phyloP scores from a whole-genome alignment of 805 yeast genomes.

The Grigorovia yakushimaensis region DNA sequence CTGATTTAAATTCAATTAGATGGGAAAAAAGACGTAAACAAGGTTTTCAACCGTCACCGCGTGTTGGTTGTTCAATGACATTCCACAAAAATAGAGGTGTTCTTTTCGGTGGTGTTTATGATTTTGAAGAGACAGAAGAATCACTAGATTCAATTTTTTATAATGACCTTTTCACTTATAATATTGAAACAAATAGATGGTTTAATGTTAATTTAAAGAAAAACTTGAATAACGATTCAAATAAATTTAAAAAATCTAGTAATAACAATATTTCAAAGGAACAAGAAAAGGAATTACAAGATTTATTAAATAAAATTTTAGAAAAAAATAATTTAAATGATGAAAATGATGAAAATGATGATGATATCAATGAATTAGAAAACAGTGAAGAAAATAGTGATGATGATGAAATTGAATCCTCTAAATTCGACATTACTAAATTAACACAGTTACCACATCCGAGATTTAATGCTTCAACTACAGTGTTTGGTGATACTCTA shows the following conservation, averaged over 20 bases:
- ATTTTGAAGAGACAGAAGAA: slow-evolving; percentile 92
- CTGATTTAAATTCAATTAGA: slow-evolving; percentile 59
- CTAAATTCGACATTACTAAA: slow-evolving; percentile 21
- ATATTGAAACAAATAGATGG: slow-evolving; percentile 84
- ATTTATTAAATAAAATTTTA: slow-evolving; percentile 61
- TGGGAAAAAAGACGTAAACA: slow-evolving; percentile 89
- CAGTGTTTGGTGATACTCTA: slow-evolving; percentile 75
- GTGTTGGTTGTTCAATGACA: slow-evolving; percentile 91
- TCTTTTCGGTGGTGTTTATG: slow-evolving; percentile 91
- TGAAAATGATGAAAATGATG: slow-evolving; percentile 36
- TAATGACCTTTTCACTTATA: slow-evolving; percentile 73
- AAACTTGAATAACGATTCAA: slow-evolving; percentile 6
- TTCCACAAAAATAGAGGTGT: slow-evolving; percentile 80
- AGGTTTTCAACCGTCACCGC: slow-evolving; percentile 82
- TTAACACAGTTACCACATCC: slow-evolving; percentile 69
- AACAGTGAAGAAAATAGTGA: slow-evolving; percentile 28
- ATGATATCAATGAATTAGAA: slow-evolving; percentile 23
- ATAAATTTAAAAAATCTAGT: slow-evolving; percentile 38
- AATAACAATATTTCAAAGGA: slow-evolving; percentile 36
- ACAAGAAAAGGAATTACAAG: slow-evolving; percentile 76
- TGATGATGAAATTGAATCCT: slow-evolving; percentile 22
- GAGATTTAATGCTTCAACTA: slow-evolving; percentile 75
- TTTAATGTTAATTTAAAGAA: slow-evolving; percentile 38
- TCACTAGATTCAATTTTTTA: slow-evolving; percentile 74
- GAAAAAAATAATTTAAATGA: slow-evolving; percentile 64